These are phyloP conservation scores for Arctostaphylos glauca DNA, from an alignment of 148 eudicot genomes.

Conservation along the genomic window DNA sequence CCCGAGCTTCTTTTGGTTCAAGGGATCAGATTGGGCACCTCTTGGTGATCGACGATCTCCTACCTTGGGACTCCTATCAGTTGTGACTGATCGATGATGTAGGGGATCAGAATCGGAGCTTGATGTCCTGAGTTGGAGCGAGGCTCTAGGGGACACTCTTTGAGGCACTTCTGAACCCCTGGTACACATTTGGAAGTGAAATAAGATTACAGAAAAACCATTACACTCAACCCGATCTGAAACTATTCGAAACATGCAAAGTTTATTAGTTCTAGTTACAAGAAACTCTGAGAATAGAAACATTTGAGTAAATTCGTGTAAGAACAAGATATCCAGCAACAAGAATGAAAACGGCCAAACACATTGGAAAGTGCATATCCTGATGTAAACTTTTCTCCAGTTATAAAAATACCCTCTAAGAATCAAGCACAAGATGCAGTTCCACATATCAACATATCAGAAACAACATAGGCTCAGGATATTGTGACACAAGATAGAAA, in stretches of 20 bases:
- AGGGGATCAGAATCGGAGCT: constrained; percentile 66
- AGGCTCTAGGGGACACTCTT: constrained; percentile 50
- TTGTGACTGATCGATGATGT: constrained; percentile 42
- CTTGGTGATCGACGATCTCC: constrained; percentile 63
- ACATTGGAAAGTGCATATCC: neutral
- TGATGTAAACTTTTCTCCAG: neutral
- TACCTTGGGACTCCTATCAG: constrained; percentile 57
- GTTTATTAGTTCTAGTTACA: too few relatives aligned
- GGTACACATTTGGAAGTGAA: neutral
- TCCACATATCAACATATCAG: neutral
- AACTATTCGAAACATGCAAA: neutral
- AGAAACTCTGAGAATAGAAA: too few relatives aligned
- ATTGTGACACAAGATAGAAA: neutral
- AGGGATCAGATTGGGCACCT: constrained; percentile 56
- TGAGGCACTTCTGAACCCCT: constrained; percentile 72
- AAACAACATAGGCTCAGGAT: too few relatives aligned
- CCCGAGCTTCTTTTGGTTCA: constrained; percentile 67
- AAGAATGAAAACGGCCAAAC: too few relatives aligned
- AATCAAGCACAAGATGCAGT: neutral
- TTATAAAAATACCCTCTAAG: neutral
- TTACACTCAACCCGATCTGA: neutral
- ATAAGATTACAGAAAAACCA: neutral
- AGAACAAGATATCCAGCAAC: too few relatives aligned
- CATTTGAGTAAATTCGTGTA: too few relatives aligned
- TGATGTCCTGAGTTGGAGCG: constrained; percentile 49